Evolutionary conservation across 805 yeast genomes (phyloP).

Genomic region (Candida endomychidarum): DNA sequence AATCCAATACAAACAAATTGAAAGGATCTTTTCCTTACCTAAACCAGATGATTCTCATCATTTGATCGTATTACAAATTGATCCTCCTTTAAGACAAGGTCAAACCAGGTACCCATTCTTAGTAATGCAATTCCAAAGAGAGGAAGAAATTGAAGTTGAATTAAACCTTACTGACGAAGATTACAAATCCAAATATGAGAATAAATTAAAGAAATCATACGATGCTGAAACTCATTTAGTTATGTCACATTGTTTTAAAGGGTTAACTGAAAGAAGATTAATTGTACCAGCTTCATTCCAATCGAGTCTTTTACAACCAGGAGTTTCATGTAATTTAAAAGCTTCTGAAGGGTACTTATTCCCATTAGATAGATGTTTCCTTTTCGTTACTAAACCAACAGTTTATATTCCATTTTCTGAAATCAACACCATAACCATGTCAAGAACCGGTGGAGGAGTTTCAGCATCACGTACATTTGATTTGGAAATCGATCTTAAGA

Average conservation of each 20-base stretch:
- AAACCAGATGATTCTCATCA: constrained; percentile 93
- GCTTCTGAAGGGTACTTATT: constrained; percentile 94
- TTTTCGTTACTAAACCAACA: constrained; percentile 93
- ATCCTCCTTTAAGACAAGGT: constrained; percentile 97
- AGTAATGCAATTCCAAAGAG: constrained; percentile 83
- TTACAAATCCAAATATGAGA: constrained; percentile 71
- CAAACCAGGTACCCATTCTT: constrained; percentile 94
- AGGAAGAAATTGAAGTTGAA: constrained; percentile 89
- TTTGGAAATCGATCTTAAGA: constrained; percentile 70
- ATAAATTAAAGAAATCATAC: constrained; percentile 68
- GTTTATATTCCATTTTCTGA: constrained; percentile 87
- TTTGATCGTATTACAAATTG: constrained; percentile 82
- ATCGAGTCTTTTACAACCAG: constrained; percentile 77
- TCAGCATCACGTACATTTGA: constrained; percentile 90
- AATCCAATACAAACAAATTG: constrained; percentile 85
- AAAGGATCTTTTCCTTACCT: constrained; percentile 87
- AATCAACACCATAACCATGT: constrained; percentile 71
- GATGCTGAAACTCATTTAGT: constrained; percentile 87
- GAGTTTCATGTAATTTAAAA: constrained; percentile 87
- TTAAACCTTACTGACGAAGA: constrained; percentile 82
- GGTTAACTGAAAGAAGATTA: constrained; percentile 83
- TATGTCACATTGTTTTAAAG: constrained; percentile 82
- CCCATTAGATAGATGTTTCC: constrained; percentile 86
- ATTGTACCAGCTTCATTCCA: constrained; percentile 81
- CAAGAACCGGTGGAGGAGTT: constrained; percentile 79